These are phyloP conservation scores for Eudorina sp. DNA, from an alignment of 139 green algal species.

Conservation along the genomic window DNA sequence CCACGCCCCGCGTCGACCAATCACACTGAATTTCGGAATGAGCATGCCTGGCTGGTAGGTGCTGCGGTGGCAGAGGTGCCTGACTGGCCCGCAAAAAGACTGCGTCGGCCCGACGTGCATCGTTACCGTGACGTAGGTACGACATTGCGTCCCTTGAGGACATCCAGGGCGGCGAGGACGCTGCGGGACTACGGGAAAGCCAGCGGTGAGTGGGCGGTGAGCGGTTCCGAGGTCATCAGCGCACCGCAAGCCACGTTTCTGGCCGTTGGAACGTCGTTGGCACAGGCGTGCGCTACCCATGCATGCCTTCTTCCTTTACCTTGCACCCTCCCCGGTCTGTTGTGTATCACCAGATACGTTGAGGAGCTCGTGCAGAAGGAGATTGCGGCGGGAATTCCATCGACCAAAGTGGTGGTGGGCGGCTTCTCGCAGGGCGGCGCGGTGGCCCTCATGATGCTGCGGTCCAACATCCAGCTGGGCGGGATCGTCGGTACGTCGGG, in stretches of 20 bases:
- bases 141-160: slow-evolving; percentile 72
- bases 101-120: no score
- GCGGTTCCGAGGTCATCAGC: no score
- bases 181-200: slow-evolving; percentile 69
- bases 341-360: slow-evolving; percentile 59
- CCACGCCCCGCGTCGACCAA: slow-evolving; percentile 66
- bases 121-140: slow-evolving; percentile 55
- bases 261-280: no score
- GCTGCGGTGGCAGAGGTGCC: neutral
- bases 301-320: no score
- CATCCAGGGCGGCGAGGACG: slow-evolving; percentile 71
- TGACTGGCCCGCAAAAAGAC: no score
- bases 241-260: no score
- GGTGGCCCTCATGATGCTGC: slow-evolving; percentile 76
- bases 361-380: slow-evolving; percentile 69
- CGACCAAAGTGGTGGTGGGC: slow-evolving; percentile 71
- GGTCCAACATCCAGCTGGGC: slow-evolving; percentile 68
- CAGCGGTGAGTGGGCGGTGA: slow-evolving; percentile 51
- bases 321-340: no score
- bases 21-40: slow-evolving; percentile 79
- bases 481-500: slow-evolving; percentile 65
- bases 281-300: no score
- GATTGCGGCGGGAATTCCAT: slow-evolving; percentile 64
- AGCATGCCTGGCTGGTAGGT: slow-evolving; percentile 67
- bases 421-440: slow-evolving; percentile 87